phyloP scores from a whole-genome alignment of 768 basidiomycete genomes.

The Cyathus striatus region DNA sequence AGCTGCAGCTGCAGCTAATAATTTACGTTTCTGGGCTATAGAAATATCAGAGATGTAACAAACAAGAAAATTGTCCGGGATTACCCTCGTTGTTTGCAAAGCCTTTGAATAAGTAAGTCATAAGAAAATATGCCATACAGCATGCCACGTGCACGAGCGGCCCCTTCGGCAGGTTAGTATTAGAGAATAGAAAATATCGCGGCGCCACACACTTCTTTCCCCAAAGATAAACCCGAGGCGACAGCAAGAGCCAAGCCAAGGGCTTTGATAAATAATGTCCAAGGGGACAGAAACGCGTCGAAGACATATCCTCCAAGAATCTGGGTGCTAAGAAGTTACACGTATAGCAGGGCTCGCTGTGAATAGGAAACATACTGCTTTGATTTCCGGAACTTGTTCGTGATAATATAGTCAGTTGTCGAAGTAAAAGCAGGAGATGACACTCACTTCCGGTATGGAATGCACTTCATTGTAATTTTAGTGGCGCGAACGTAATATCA shows the following conservation, averaged over 20 bases:
- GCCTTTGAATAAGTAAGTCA: conserved; percentile 62
- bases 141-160: conserved; percentile 84
- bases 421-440: too few species aligned
- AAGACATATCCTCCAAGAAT: conserved; percentile 84
- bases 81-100: conserved; percentile 76
- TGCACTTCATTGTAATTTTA: conserved; percentile 34
- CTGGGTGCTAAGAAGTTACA: too few species aligned
- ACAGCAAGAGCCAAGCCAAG: conserved; percentile 80
- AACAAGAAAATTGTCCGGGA: neutral
- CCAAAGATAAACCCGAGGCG: conserved; percentile 79
- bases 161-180: conserved; percentile 36
- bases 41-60: neutral
- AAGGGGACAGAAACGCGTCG: conserved; percentile 79
- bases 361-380: conserved; percentile 48
- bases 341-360: too few species aligned
- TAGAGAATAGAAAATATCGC: conserved; percentile 7
- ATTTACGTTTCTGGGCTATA: conserved; percentile 74
- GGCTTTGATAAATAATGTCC: conserved; percentile 83
- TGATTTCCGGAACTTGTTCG: conserved; percentile 66
- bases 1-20: conserved; percentile 78
- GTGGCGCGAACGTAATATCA: neutral
- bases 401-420: too few species aligned
- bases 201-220: conserved; percentile 64
- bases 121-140: conserved; percentile 72
- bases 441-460: conserved; percentile 77